Percentiles rank a stretch among this genome's conserved stretches.
Evolutionary conservation across 176 grass and related monocot genomes (phyloP).

Genomic region (Ananas comosus): DNA sequence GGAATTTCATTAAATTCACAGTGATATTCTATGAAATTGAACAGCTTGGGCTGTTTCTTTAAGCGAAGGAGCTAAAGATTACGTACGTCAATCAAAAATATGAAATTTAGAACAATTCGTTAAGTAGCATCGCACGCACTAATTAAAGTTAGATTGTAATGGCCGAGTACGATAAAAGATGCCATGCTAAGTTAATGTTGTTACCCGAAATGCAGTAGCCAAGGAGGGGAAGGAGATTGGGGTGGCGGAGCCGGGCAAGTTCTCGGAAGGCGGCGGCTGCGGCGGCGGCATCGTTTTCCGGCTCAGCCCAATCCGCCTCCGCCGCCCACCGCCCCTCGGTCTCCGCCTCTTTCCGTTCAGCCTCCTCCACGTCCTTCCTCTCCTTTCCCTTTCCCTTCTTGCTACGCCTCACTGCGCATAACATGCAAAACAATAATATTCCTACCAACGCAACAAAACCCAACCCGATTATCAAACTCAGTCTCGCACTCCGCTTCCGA

Average conservation of each 20-base stretch:
- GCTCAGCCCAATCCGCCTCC: constrained; percentile 23
- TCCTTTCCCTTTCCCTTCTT: constrained; percentile 8
- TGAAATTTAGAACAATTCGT: not conserved
- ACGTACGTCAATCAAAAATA: not conserved
- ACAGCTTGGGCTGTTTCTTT: no score
- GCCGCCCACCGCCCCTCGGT: constrained; percentile 38
- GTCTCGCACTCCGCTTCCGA: constrained; percentile 5
- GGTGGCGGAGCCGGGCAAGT: constrained; percentile 52
- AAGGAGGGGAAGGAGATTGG: constrained; percentile 73
- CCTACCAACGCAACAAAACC: not conserved
- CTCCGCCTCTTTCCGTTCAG: constrained; percentile 19
- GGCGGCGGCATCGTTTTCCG: constrained; percentile 5
- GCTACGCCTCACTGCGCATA: constrained; percentile 4
- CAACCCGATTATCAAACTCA: constrained; percentile 16
- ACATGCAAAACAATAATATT: constrained; percentile 6
- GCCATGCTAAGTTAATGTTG: not conserved
- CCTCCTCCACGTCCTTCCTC: constrained; percentile 19
- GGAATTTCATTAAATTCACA: not conserved
- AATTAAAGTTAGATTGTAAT: no score
- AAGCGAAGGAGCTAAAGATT: no score
- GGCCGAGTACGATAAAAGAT: no score
- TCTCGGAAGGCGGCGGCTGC: constrained; percentile 29
- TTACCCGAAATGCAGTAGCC: constrained; percentile 86
- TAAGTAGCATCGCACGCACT: not conserved
- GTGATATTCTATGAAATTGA: not conserved